phyloP scores from a whole-genome alignment of 2,329 filamentous ascomycete species.

The Alternaria sp. region DNA sequence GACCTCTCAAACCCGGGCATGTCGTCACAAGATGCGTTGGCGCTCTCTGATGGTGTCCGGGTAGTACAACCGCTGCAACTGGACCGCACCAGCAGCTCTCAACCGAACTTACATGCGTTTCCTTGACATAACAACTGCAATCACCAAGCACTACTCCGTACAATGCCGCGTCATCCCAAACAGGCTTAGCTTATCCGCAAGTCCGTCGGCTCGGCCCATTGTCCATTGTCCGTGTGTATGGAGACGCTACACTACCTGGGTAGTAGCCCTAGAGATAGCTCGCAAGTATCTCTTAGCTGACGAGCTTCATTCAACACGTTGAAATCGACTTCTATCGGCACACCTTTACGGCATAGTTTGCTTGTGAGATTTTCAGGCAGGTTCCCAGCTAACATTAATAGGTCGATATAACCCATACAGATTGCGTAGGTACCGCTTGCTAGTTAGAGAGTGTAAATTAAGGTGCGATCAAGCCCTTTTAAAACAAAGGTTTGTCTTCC shows the following conservation, averaged over 20 bases:
- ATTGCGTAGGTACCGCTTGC: too few relatives aligned
- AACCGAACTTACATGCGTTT: background rate
- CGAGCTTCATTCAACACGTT: background rate
- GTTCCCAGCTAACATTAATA: background rate
- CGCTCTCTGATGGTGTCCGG: conserved; percentile 24
- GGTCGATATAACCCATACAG: background rate
- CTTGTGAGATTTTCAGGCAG: background rate
- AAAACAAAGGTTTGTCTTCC: conserved; percentile 1
- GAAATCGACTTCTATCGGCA: background rate
- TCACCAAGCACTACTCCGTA: background rate
- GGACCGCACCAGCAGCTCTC: background rate
- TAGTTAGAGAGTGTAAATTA: conserved; percentile 3
- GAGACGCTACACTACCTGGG: too few relatives aligned
- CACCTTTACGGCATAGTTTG: background rate
- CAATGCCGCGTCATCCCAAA: background rate
- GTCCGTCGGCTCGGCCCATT: too few relatives aligned
- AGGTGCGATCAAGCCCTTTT: conserved; percentile 1
- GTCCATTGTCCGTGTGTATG: too few relatives aligned
- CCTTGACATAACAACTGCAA: background rate
- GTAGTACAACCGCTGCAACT: background rate
- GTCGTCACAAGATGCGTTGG: conserved; percentile 38
- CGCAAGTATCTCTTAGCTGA: background rate
- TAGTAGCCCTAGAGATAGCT: too few relatives aligned
- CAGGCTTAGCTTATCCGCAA: background rate
- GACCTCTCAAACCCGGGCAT: conserved; percentile 15